Evolutionary conservation across 495 filamentous ascomycete species (phyloP), one percentile per base, ranked within the genome.

Genomic region (Podospora anserina): DNA sequence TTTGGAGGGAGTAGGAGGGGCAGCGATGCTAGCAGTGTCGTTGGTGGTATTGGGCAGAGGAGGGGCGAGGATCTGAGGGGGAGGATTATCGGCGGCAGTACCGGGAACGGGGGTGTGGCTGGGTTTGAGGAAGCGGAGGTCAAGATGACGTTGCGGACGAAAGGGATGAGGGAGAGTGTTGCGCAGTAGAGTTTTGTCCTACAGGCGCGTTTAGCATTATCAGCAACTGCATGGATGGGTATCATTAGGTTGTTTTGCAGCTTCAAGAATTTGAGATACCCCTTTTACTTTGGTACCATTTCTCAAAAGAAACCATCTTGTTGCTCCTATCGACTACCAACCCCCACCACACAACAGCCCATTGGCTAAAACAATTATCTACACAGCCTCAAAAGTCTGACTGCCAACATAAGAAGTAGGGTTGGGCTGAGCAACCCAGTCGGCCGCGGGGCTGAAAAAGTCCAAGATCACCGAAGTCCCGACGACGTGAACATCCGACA

Each of bases 121-220:
- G n/a, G 20, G 5, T 83, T 84, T 65, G 78, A 77, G 2, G 81
- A 82, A 55, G 70, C 70, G 9, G 68, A 66, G 28, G 74, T 71
- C 3, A 82, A 77, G 69, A 66, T 83, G 23, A 80, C 78, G 20
- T 66, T 84, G 58, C 58, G 82, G 61, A 84, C 82, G 0, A 84
- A 83, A 72, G 82, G 82, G 7, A 20, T 84, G 71, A 73, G 82
- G 69, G 82, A 84, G 75, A 82, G 78, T 70, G 75, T 79, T 58
- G 78, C 79, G 7, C 64, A 64, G 0, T 78, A 49, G 39, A 16
- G 39, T 1, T 5, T 32, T 32, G 30, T 32, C 7, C 13, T 32
- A 7, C 3, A 49, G 13, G 15, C 39, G 9, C 9, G 13, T 13
- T 49, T 49, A 3, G 15, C 15, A 16, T 49, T 49, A 16, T 32